Base-by-base conservation (phyloP, 768 basidiomycete genomes). In the Coprinopsis marcescibilis region DNA sequence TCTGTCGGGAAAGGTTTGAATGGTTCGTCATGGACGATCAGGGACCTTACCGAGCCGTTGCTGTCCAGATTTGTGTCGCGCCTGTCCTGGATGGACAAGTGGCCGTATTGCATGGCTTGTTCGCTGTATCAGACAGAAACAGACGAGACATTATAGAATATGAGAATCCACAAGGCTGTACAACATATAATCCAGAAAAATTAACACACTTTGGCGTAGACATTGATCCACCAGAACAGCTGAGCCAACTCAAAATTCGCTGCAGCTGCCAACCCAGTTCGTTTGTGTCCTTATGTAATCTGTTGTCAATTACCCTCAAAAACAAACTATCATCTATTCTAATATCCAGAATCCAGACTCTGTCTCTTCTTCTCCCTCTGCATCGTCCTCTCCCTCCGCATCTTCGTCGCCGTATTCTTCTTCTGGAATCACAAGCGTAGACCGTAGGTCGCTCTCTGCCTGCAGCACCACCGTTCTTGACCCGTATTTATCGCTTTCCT, bases 51-150 rank as follows among this genome's bases (percentile, higher is more conserved):
- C 60, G 80, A 78, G 66, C 76, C 76, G 58, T 73, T 75, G 66
- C 66, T 68, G 62, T 81, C 79, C 52, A 78, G 65, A 57, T 65
- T 76, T 35, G 72, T 67, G 59, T 82, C 79, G 58, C 80, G 69
- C 48, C 73, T 67, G 52, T 76, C 76, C 43, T 66, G 60, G 49
- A 71, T 56, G 50, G 71, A 69, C 58, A 82, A 68, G 61, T 80
- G 80, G 51, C 68, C 70, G 69, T 81, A 82, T 57, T 79, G 70
- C 77, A 82, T 81, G 53, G 64, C 66, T 51, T 72, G 64, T 60
- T 81, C 80, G 65, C 79, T 81, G 60, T 8, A 8, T n/a, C 38
- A 7, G 7, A 23, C 17, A 40, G 21, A 40, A 23, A 32, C n/a
- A 32, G 4, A 40, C 38, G 25, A 24, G 11, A 8, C 21, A 21